phyloP scores from a whole-genome alignment of 768 basidiomycete genomes.

The Krasilnikovozyma curviuscula region DNA sequence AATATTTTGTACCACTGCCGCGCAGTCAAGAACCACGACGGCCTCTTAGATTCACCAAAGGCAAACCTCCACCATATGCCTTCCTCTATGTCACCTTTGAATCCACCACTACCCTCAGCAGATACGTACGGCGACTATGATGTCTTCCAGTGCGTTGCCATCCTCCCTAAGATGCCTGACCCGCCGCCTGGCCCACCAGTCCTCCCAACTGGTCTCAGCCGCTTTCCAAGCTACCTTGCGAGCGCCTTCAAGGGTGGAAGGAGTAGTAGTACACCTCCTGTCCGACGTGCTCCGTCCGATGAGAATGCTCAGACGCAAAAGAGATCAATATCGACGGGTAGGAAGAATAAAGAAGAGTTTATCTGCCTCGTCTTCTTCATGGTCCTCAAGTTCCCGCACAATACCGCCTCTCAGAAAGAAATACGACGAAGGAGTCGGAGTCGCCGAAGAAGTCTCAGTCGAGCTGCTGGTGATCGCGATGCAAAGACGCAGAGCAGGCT shows the following conservation, averaged over 20 bases:
- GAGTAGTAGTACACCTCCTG: too few relatives aligned
- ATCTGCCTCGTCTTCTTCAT: slow-evolving; percentile 7
- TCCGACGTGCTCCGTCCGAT: too few relatives aligned
- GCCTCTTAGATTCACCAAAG: background rate
- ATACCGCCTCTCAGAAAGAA: background rate
- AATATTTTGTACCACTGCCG: slow-evolving; percentile 21
- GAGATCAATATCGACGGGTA: too few relatives aligned
- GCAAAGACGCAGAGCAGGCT: background rate
- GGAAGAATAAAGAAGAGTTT: too few relatives aligned
- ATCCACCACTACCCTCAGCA: background rate
- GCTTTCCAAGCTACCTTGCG: too few relatives aligned
- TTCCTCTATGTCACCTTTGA: background rate
- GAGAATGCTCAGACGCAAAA: too few relatives aligned
- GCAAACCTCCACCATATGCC: background rate
- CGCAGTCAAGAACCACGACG: background rate
- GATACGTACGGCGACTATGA: background rate
- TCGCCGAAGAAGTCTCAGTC: background rate
- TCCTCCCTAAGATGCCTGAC: background rate
- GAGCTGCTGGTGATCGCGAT: background rate
- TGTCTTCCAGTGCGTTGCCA: slow-evolving; percentile 9
- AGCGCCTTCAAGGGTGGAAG: too few relatives aligned
- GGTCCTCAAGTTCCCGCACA: slow-evolving; percentile 6
- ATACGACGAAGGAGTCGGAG: slow-evolving; percentile 3
- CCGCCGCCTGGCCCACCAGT: background rate
- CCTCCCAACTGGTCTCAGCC: too few relatives aligned